These are phyloP conservation scores for Aphanomyces cochlioides DNA, from an alignment of 352 stramenopile species.

Conservation along the genomic window DNA sequence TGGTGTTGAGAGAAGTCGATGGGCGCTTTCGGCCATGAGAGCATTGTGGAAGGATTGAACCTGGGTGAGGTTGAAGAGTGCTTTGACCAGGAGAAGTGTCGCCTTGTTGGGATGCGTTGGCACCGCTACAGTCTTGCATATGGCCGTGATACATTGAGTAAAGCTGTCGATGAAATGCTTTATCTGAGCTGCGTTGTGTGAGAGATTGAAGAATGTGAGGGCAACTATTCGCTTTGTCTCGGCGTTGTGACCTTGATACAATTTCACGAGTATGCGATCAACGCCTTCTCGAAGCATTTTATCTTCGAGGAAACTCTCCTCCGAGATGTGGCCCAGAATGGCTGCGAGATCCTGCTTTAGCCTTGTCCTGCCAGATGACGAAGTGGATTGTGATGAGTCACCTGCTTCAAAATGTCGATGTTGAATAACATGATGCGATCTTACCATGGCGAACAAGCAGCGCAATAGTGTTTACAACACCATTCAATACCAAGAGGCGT, in stretches of 20 bases:
- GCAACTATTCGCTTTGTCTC: slow-evolving; percentile 73
- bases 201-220: slow-evolving; percentile 67
- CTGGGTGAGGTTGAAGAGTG: slow-evolving; percentile 64
- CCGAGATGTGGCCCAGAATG: slow-evolving; percentile 61
- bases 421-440: background rate
- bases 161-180: slow-evolving; percentile 67
- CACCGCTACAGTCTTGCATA: slow-evolving; percentile 21
- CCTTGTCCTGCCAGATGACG: background rate
- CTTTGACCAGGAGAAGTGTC: slow-evolving; percentile 56
- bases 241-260: slow-evolving; percentile 42
- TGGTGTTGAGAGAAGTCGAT: slow-evolving; percentile 51
- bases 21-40: slow-evolving; percentile 62
- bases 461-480: slow-evolving; percentile 49
- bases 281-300: slow-evolving; percentile 64
- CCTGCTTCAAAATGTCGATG: background rate
- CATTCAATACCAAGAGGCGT: slow-evolving; percentile 53
- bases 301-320: slow-evolving; percentile 55
- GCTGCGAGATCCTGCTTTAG: slow-evolving; percentile 58
- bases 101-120: slow-evolving; percentile 22
- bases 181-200: slow-evolving; percentile 48
- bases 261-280: slow-evolving; percentile 50
- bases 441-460: slow-evolving; percentile 41
- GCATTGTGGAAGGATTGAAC: slow-evolving; percentile 50
- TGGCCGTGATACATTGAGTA: slow-evolving; percentile 38
- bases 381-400: background rate